phyloP scores from a whole-genome alignment of 208 protist genomes.

The Phytomonas francai region DNA sequence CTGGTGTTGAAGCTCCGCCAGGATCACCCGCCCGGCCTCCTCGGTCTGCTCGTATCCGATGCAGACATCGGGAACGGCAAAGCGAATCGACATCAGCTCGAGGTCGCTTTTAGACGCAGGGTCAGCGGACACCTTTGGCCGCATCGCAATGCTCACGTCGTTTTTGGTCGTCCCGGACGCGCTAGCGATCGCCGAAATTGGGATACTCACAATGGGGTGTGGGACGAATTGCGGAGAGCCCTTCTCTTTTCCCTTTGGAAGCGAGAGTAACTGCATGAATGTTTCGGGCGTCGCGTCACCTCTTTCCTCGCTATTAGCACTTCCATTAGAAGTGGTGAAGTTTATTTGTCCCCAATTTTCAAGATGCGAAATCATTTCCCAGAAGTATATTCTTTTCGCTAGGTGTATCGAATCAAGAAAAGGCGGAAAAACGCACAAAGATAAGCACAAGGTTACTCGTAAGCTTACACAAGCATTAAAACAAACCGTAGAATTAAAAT shows the following conservation, averaged over 20 bases:
- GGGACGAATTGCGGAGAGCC: constrained; percentile 39
- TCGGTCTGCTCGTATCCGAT: constrained; percentile 82
- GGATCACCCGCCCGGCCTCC: constrained; percentile 64
- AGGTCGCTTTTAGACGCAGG: background rate
- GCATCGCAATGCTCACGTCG: constrained; percentile 60
- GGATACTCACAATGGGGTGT: constrained; percentile 52
- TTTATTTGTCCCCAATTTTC: constrained; percentile 83
- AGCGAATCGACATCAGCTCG: constrained; percentile 67
- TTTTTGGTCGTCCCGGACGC: constrained; percentile 75
- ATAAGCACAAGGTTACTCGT: background rate
- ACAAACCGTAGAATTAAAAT: background rate
- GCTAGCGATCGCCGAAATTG: constrained; percentile 54
- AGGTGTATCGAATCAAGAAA: background rate
- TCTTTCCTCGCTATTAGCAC: constrained; percentile 27
- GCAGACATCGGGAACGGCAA: constrained; percentile 77
- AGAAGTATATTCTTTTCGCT: constrained; percentile 4
- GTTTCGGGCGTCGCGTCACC: constrained; percentile 7
- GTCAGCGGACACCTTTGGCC: constrained; percentile 23
- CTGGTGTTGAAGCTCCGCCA: constrained; percentile 39
- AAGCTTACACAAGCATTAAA: background rate
- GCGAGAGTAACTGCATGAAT: constrained; percentile 36
- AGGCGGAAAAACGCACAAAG: constrained; percentile 4
- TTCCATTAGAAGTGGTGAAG: constrained; percentile 15
- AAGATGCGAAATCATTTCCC: constrained; percentile 27
- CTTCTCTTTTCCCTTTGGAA: constrained; percentile 45